Base-by-base conservation (phyloP, 148 eudicot genomes). In the Mesembryanthemum crystallinum region DNA sequence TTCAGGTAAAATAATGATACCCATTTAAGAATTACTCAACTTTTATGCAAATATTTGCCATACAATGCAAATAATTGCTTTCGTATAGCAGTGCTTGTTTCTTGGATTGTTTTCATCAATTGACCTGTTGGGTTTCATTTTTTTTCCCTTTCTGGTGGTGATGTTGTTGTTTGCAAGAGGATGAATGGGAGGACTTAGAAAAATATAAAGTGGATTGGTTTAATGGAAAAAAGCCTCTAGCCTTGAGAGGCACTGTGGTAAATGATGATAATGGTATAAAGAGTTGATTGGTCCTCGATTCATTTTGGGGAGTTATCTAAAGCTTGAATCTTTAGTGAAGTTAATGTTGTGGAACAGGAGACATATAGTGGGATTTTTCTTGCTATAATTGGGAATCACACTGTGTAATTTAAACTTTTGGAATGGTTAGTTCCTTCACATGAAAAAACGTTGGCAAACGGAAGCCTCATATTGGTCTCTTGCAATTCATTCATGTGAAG, bases 1-100 rank as follows among this genome's bases (percentile, higher is more conserved):
- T 2, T 69, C 39, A 28, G 78, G 72, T 82, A 70, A 75, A n/a
- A 47, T 27, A 3, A 24, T 42, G 30, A 0, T 55, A 20, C 76
- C 76, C 76, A n/a, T 66, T 54, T 49, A 3, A 7, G 5, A 24
- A 43, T 77, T 71, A 49, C 7, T 69, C 60, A 11, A 0, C 32
- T 14, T 61, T 43, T 77, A n/a, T 32, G 42, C 8, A n/a, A n/a
- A n/a, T n/a, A n/a, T n/a, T n/a, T n/a, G n/a, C n/a, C n/a, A n/a
- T n/a, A n/a, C n/a, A n/a, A n/a, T n/a, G n/a, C n/a, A n/a, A n/a
- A n/a, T n/a, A n/a, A n/a, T n/a, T n/a, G n/a, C n/a, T n/a, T n/a
- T n/a, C 9, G 43, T 1, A 39, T 39, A 39, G 9, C 18, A 54
- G 18, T 54, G 15, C 23, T 18, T 57, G 61, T 57, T 57, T 57